Evolutionary conservation across 495 filamentous ascomycete genomes (phyloP), one percentile per base, ranked within the genome.

Genomic region (Xylaria scruposa): DNA sequence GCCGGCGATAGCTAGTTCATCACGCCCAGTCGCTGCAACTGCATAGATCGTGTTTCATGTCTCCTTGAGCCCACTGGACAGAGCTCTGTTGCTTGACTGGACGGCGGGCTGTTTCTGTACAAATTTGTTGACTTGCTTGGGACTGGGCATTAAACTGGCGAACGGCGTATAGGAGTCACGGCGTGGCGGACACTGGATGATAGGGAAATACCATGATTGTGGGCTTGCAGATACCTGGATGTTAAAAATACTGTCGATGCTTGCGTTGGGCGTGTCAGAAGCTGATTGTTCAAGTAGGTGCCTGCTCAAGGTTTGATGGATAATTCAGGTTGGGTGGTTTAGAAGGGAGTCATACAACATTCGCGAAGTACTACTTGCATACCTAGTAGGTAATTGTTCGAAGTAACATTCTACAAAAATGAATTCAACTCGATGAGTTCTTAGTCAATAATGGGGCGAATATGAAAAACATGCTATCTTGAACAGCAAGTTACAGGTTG

Each of bases 1-100:
- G 53, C 79, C 73, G 29, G 80, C 78, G 9, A 78, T 81, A 19
- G 77, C 81, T 2, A 77, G 76, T 2, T 73, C 76, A 46, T 76
- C 82, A 24, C 70, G 81, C 54, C 72, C 76, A 10, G 78, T 82
- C 33, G 77, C 81, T 9, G 81, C 78, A 17, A 74, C 74, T 29
- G 79, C 79, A 29, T 81, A 68, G 74, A 38, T 33, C 33, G n/a
- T 60, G 54, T 60, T 67, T 24, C 40, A 24, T 36, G 51, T 62
- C 60, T 64, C n/a, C 19, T 67, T 38, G n/a, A 60, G 31, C 42
- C 49, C 21, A 53, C 49, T 46, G 24, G 60, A 65, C 60, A 65
- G 36, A 64, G 53, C 44, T 21, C 47, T 58, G 24, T 59, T 36
- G 44, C 46, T 67, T 42, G 42, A 61, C 24, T 74, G 71, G 71